These are phyloP conservation scores for Thermothielavioides terrestris DNA, from an alignment of 495 filamentous ascomycete genomes.

Conservation along the genomic window DNA sequence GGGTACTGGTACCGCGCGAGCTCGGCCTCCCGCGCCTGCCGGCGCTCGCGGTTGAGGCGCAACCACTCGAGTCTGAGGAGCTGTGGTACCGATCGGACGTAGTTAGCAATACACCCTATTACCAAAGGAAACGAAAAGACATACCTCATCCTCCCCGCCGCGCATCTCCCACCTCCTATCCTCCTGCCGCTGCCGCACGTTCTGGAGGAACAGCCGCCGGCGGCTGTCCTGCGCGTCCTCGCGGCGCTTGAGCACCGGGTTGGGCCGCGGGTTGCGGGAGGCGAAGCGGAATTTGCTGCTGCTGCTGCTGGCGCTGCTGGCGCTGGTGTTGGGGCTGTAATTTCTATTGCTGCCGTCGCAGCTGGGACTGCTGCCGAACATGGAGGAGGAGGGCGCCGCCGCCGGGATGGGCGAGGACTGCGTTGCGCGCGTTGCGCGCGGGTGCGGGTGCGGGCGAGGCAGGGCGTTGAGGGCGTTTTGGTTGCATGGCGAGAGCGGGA, in stretches of 20 bases:
- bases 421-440: background rate
- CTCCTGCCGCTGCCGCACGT: conserved; percentile 63
- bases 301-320: background rate
- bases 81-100: no score
- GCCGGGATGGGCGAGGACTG: conserved; percentile 10
- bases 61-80: conserved; percentile 41
- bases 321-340: background rate
- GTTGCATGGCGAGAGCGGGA: background rate
- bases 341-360: no score
- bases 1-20: background rate
- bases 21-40: conserved; percentile 38
- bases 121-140: conserved; percentile 10
- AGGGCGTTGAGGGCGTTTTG: background rate
- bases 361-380: background rate
- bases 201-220: conserved; percentile 63
- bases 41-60: conserved; percentile 31
- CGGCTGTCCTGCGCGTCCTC: conserved; percentile 38
- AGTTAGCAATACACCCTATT: no score
- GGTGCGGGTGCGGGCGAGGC: no score
- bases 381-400: background rate
- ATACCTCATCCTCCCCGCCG: conserved; percentile 70
- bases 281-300: conserved; percentile 16
- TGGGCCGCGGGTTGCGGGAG: conserved; percentile 13
- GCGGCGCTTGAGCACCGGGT: conserved; percentile 16
- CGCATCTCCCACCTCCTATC: conserved; percentile 55